phyloP scores from a whole-genome alignment of 2,329 filamentous ascomycete genomes.

The Penicillium sp. region DNA sequence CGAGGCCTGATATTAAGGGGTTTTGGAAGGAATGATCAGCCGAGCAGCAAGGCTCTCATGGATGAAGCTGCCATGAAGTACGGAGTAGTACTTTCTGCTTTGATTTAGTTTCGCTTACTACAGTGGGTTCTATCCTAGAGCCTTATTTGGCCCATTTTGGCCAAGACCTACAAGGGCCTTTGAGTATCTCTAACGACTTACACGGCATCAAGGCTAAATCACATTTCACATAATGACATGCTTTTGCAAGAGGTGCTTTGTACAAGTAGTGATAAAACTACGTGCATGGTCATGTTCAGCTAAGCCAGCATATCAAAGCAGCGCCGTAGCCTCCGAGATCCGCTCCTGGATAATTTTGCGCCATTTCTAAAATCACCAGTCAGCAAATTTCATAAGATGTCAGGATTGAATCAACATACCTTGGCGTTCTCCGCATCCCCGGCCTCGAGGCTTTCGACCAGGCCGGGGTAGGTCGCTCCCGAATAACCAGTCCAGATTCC shows the following conservation, averaged over 20 bases:
- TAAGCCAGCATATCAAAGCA: slow-evolving; percentile 22
- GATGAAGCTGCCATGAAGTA: slow-evolving; percentile 1
- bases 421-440: slow-evolving; percentile 42
- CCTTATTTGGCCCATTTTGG: slow-evolving; percentile 1
- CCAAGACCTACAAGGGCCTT: not conserved
- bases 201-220: too few species aligned
- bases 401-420: slow-evolving; percentile 43
- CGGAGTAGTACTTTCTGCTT: not conserved
- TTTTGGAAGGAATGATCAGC: not conserved
- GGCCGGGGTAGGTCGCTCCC: slow-evolving; percentile 61
- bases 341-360: slow-evolving; percentile 35
- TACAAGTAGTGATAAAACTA: too few species aligned
- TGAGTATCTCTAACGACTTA: too few species aligned
- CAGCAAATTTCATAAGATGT: slow-evolving; percentile 7
- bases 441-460: slow-evolving; percentile 58
- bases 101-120: not conserved
- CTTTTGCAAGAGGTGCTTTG: too few species aligned
- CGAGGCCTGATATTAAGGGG: not conserved
- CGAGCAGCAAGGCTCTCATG: not conserved
- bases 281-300: not conserved
- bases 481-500: slow-evolving; percentile 88
- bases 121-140: not conserved
- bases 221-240: too few species aligned
- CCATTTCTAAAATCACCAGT: slow-evolving; percentile 35
- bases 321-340: slow-evolving; percentile 28